phyloP scores from a whole-genome alignment of 2,329 filamentous ascomycete genomes.

The Colletotrichum higginsianum region DNA sequence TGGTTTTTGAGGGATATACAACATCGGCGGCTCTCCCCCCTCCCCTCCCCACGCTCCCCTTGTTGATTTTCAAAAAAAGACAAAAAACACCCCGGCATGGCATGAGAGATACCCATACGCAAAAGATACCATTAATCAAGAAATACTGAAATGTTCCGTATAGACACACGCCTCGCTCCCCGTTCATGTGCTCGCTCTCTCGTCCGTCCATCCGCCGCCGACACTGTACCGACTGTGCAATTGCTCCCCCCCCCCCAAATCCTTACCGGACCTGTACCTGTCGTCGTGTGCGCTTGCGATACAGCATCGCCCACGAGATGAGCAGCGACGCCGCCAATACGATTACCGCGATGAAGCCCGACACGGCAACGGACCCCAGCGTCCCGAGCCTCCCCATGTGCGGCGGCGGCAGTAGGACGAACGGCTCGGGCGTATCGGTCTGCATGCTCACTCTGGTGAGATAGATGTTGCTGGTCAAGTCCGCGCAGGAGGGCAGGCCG shows the following conservation, averaged over 20 bases:
- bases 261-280: neutral
- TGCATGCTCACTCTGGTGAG: neutral
- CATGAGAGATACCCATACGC: constrained; percentile 25
- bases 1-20: neutral
- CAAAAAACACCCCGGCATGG: constrained; percentile 2
- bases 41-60: too few species aligned
- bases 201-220: neutral
- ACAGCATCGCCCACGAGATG: neutral
- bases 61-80: constrained; percentile 2
- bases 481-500: neutral
- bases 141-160: neutral
- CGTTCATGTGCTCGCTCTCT: too few species aligned
- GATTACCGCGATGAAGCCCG: constrained; percentile 7
- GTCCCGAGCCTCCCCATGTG: constrained; percentile 19
- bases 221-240: neutral
- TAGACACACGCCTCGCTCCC: neutral
- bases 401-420: constrained; percentile 10
- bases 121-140: constrained; percentile 32
- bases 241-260: too few species aligned
- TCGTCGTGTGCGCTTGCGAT: neutral
- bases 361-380: constrained; percentile 16
- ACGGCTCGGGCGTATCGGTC: neutral
- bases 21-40: neutral
- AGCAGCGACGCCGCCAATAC: constrained; percentile 3
- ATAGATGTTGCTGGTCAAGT: neutral